A percentile compares a stretch with the other conserved stretches of the same genome.
Conservation (phyloP, 306 rosid genomes). For the Pyrus betulifolia region DNA sequence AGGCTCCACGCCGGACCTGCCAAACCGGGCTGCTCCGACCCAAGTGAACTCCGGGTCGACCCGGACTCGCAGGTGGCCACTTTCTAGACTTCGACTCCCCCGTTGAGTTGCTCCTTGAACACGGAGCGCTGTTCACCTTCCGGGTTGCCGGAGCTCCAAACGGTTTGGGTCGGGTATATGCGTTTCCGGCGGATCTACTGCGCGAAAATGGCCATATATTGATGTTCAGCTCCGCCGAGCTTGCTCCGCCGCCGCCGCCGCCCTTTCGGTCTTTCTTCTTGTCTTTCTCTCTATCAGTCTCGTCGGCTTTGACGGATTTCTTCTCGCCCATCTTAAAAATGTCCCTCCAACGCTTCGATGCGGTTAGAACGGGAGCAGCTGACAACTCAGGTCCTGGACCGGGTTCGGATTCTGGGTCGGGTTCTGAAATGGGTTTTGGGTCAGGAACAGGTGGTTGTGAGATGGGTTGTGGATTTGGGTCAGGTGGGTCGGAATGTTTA, state of each 20-base stretch:
- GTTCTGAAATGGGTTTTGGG: constrained; percentile 9
- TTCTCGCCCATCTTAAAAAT: constrained; percentile 62
- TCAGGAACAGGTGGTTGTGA: constrained; percentile 6
- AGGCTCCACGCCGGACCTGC: constrained; percentile 61
- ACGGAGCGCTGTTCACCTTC: constrained; percentile 89
- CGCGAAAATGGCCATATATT: constrained; percentile 93
- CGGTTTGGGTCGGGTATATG: constrained; percentile 51
- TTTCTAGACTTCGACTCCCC: constrained; percentile 86
- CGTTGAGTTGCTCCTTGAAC: constrained; percentile 90
- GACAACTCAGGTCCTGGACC: constrained; percentile 28
- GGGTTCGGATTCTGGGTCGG: constrained; percentile 19
- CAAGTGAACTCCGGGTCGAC: constrained; percentile 65
- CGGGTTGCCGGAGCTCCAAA: constrained; percentile 50
- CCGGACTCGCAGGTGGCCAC: constrained; percentile 93
- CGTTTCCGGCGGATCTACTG: constrained; percentile 89
- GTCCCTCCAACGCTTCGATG: constrained; percentile 84
- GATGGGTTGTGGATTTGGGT: neutral
- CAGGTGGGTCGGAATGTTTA: neutral
- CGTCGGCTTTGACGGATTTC: constrained; percentile 26
- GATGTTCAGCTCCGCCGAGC: constrained; percentile 77
- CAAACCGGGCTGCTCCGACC: constrained; percentile 95
- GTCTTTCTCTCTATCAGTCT: constrained; percentile 30
- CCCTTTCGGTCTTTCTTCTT: constrained; percentile 43
- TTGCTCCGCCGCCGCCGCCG: constrained; percentile 24
- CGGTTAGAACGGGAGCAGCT: constrained; percentile 21